Base-by-base conservation (phyloP, 1,284 basidiomycete species). In the Boletus sp. region DNA sequence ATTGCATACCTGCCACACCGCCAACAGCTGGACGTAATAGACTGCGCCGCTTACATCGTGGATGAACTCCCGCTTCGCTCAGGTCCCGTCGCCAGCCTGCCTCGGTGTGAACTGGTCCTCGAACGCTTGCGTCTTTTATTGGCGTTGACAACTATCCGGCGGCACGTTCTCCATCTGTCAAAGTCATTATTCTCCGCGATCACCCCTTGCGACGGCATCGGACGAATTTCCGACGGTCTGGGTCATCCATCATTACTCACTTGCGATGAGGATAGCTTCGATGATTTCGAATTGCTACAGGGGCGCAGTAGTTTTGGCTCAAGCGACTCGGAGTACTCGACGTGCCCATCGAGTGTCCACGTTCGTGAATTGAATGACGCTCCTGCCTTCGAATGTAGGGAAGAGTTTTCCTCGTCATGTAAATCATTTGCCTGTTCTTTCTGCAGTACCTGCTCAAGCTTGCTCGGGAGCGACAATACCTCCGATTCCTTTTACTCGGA, bases 371-470 rank as follows among this genome's bases (percentile, higher is more conserved):
- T 7, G 26, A 35, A 32, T 14, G 49, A 29, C 25, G 20, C 23
- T 14, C 20, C 19, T 14, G 27, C 17, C 14, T 9, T n/a, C 3
- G 22, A 40, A 38, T 46, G 27, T 16, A 37, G 29, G 12, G n/a
- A 34, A 35, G 50, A 23, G 8, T 29, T 25, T 34, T 46, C 37
- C 16, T 52, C 49, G 23, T 50, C 50, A 6, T 41, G 39, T 32
- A n/a, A 30, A 43, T 57, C 58, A 5, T 49, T 27, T 13, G 13
- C n/a, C 37, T 53, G 52, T 34, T 61, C 60, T 16, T 51, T 16
- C n/a, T 66, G 60, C 41, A 61, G 64, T 37, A 61, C 51, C 35
- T 66, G 58, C 35, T 57, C 41, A 16, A 55, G 50, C 30, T 41
- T 33, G 32, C 20, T 41, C 27, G 49, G 39, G 29, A 53, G 52